These are phyloP conservation scores for Ulvella scutata DNA, from an alignment of 139 green algal genomes.

Conservation along the genomic window DNA sequence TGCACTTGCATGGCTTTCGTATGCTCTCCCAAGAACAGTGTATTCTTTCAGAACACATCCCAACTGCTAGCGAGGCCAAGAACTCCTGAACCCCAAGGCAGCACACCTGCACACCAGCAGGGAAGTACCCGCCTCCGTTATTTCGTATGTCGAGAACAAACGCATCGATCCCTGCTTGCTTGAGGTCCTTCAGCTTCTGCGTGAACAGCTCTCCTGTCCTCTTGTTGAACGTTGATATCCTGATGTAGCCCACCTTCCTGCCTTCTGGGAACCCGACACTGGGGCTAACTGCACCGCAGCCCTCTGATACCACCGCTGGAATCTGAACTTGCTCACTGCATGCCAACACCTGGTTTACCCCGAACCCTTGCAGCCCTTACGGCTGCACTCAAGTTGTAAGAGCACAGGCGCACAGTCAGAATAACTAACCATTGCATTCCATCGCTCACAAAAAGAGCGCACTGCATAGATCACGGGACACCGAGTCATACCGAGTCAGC, in stretches of 20 bases:
- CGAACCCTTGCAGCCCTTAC: no score
- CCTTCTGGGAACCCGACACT: neutral
- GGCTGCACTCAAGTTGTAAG: no score
- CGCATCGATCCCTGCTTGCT: slow-evolving; percentile 20
- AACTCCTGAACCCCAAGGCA: no score
- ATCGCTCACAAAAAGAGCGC: neutral
- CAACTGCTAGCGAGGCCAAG: no score
- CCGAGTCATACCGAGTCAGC: slow-evolving; percentile 19
- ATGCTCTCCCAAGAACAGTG: no score
- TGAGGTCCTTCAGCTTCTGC: slow-evolving; percentile 37
- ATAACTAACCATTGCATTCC: no score
- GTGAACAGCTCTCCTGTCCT: slow-evolving; percentile 41
- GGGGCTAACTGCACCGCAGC: neutral
- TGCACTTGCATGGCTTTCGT: no score
- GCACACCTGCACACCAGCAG: slow-evolving; percentile 40
- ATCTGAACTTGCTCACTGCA: slow-evolving; percentile 6
- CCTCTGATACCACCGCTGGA: neutral
- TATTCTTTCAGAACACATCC: no score
- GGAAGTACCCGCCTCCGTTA: slow-evolving; percentile 89
- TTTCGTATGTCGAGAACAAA: slow-evolving; percentile 87
- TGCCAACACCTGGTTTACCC: no score
- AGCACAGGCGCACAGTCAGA: no score
- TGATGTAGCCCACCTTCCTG: slow-evolving; percentile 64
- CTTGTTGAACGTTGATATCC: slow-evolving; percentile 74
- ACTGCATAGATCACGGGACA: neutral